Evolutionary conservation across 352 stramenopile genomes (phyloP).

Genomic region (Plasmopara muralis): DNA sequence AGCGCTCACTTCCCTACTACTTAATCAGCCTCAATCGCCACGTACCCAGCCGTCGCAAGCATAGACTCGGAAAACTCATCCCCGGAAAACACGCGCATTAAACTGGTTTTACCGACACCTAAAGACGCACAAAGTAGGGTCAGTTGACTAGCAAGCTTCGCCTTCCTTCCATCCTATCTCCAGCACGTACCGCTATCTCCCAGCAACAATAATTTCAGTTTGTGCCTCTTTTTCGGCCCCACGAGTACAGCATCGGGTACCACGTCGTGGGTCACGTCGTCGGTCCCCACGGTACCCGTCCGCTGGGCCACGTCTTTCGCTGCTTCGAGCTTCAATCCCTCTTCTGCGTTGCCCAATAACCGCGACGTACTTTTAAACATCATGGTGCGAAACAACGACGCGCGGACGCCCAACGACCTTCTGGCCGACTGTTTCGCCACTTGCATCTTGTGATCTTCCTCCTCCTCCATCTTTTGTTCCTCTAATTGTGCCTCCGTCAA

Average conservation of each 20-base stretch:
- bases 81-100: constrained; percentile 91
- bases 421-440: constrained; percentile 61
- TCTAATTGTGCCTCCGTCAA: constrained; percentile 74
- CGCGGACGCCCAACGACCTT: constrained; percentile 51
- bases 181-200: constrained; percentile 70
- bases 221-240: constrained; percentile 66
- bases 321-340: constrained; percentile 13
- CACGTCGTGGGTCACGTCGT: constrained; percentile 19
- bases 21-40: constrained; percentile 1
- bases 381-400: constrained; percentile 73
- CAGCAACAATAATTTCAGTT: constrained; percentile 87
- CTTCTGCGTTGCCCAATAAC: constrained; percentile 23
- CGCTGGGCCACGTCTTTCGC: constrained; percentile 11
- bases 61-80: constrained; percentile 89
- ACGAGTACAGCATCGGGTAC: constrained; percentile 17
- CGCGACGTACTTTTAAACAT: constrained; percentile 55
- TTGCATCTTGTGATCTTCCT: constrained; percentile 79
- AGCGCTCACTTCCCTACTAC: background rate
- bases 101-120: constrained; percentile 89
- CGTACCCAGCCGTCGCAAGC: constrained; percentile 85
- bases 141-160: constrained; percentile 2
- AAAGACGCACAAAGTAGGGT: constrained; percentile 1
- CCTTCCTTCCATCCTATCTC: too few relatives aligned
- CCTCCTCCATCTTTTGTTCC: constrained; percentile 84
- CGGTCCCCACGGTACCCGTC: background rate